Evolutionary conservation across 2,329 filamentous ascomycete genomes (phyloP), one percentile per base, ranked within the genome.

Genomic region (Raffaelea ambrosiae): DNA sequence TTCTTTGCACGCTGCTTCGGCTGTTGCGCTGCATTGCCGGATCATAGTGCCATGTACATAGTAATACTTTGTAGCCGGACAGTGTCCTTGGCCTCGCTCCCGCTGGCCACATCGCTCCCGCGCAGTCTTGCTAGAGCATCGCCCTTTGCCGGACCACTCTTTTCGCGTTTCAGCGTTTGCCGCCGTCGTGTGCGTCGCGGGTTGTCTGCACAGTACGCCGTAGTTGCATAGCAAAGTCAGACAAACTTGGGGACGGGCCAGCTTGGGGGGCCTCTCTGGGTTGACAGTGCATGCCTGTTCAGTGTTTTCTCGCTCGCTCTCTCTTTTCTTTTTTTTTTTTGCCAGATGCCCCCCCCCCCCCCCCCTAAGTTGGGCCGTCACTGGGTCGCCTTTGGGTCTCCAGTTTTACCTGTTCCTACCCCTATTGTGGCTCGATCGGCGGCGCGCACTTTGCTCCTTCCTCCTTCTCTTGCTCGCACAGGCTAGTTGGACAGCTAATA

Each of bases 81-180:
- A n/a, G n/a, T n/a, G n/a, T n/a, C n/a, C n/a, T n/a, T n/a, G n/a
- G n/a, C n/a, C n/a, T n/a, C 35, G 10, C 20, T 41, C 19, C 23
- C 38, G 35, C 23, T 20, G 29, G 29, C 18, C 20, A n/a, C 22
- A 5, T n/a, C 26, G 44, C 23, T 18, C n/a, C 8, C 23, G n/a
- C 40, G 5, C 14, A 5, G 3, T 29, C 40, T 42, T 5, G 13
- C 21, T 4, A 16, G 23, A 9, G 14, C 40, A 48, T 20, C 26
- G 22, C 38, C 40, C 55, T 54, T 51, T 54, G 54, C 49, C 52
- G 47, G 40, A 22, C 48, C 48, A 44, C 40, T 44, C 40, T 54
- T 53, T 53, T 55, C 47, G 57, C 58, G 60, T 61, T 62, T 62
- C 60, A 62, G 53, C 51, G 54, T 33, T 38, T 29, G 40, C 46